Percentiles rank a stretch among this genome's conserved stretches.
Conservation (phyloP, 176 grass and related monocot genomes). For the Oryza australiensis region DNA sequence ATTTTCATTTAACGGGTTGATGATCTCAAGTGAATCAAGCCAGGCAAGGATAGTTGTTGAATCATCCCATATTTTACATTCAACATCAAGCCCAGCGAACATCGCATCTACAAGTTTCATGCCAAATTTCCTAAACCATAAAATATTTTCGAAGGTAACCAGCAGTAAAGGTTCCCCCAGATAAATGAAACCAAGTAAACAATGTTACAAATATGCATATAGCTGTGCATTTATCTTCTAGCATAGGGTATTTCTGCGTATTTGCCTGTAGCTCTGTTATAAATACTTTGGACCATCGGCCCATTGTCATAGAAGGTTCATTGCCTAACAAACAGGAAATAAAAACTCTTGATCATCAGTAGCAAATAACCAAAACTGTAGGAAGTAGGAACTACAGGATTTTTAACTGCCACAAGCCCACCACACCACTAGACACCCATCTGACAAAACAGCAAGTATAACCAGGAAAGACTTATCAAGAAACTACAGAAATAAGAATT, state of each 20-base stretch:
- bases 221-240: background rate
- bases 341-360: slow-evolving; percentile 7
- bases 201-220: no score
- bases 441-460: background rate
- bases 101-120: slow-evolving; percentile 58
- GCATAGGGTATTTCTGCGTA: background rate
- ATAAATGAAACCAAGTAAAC: slow-evolving; percentile 17
- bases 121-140: slow-evolving; percentile 44
- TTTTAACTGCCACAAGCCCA: background rate
- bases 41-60: slow-evolving; percentile 65
- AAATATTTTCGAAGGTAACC: slow-evolving; percentile 20
- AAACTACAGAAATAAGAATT: slow-evolving; percentile 22
- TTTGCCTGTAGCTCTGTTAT: no score
- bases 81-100: slow-evolving; percentile 56
- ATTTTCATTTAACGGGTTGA: slow-evolving; percentile 62
- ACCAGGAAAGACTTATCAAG: background rate
- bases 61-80: slow-evolving; percentile 85
- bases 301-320: no score
- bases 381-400: background rate
- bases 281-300: no score
- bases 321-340: background rate
- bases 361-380: slow-evolving; percentile 16
- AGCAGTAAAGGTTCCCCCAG: background rate
- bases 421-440: background rate
- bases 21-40: slow-evolving; percentile 68